Conservation (phyloP, 768 basidiomycete genomes). For the Hebeloma cylindrosporum region DNA sequence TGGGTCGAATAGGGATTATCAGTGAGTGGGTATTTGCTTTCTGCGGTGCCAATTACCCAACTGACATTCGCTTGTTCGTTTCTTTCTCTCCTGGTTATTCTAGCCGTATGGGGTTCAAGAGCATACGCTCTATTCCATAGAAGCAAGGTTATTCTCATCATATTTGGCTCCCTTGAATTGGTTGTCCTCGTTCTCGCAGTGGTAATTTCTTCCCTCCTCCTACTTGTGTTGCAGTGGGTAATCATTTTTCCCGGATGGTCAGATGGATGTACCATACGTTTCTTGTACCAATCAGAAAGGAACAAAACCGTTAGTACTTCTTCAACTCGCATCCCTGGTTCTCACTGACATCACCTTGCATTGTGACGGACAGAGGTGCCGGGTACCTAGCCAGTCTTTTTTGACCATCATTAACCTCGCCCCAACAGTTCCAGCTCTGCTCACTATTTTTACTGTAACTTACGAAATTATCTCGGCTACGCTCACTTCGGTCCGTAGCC, state of each 20-base stretch:
- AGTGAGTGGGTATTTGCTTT: neutral
- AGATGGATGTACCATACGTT: conserved; percentile 7
- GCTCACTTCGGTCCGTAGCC: too few species aligned
- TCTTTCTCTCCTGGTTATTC: neutral
- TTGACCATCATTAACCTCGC: too few species aligned
- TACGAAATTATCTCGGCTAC: too few species aligned
- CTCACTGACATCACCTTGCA: neutral
- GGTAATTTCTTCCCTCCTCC: neutral
- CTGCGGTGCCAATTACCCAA: too few species aligned
- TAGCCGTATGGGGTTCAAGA: conserved; percentile 9
- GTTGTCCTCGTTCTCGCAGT: conserved; percentile 3
- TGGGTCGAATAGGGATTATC: conserved; percentile 10
- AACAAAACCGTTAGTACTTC: conserved; percentile 7
- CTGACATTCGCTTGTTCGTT: too few species aligned
- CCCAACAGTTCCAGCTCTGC: too few species aligned
- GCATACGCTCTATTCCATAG: conserved; percentile 7
- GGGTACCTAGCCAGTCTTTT: too few species aligned
- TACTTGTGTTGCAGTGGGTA: neutral
- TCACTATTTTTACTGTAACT: too few species aligned
- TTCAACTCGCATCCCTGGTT: too few species aligned
- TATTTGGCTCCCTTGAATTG: neutral
- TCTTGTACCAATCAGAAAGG: conserved; percentile 3
- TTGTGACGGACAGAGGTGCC: neutral
- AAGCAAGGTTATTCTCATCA: neutral
- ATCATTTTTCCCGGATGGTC: too few species aligned